Conservation (phyloP, 768 basidiomycete genomes). For the Pisolithus orientalis region DNA sequence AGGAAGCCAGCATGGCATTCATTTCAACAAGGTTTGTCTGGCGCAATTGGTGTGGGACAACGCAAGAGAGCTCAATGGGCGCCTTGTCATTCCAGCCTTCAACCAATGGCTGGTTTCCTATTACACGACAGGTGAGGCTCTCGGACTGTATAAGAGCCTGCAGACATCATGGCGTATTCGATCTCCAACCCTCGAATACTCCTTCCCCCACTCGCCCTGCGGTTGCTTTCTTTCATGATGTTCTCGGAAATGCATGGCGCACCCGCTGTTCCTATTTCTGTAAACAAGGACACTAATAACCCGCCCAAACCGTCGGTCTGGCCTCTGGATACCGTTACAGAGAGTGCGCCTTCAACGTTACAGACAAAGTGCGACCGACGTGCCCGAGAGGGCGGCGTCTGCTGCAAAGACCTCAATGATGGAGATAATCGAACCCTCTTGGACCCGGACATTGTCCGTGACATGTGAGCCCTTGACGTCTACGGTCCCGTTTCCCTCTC, state of each 20-base stretch:
- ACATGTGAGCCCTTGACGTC: conserved; percentile 50
- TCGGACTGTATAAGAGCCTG: no score
- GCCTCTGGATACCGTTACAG: conserved; percentile 45
- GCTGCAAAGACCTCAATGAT: conserved; percentile 81
- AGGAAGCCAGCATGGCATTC: no score
- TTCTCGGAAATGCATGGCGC: conserved; percentile 9
- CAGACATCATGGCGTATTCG: no score
- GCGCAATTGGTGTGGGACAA: no score
- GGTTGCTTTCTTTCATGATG: not conserved
- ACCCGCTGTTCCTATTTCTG: conserved; percentile 18
- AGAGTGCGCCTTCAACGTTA: conserved; percentile 38
- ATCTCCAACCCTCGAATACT: no score
- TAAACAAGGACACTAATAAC: conserved; percentile 2
- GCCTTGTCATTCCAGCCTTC: no score
- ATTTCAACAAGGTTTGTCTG: no score
- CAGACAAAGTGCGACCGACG: conserved; percentile 54
- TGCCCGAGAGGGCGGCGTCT: conserved; percentile 55
- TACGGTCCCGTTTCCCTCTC: no score
- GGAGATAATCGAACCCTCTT: conserved; percentile 76
- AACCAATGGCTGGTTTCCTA: no score
- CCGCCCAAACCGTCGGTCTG: conserved; percentile 52
- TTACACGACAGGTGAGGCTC: no score
- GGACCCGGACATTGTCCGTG: conserved; percentile 82
- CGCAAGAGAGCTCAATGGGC: no score
- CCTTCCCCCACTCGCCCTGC: no score